Conservation (phyloP, 2,329 filamentous ascomycete genomes). For the Fusarium virguliforme region DNA sequence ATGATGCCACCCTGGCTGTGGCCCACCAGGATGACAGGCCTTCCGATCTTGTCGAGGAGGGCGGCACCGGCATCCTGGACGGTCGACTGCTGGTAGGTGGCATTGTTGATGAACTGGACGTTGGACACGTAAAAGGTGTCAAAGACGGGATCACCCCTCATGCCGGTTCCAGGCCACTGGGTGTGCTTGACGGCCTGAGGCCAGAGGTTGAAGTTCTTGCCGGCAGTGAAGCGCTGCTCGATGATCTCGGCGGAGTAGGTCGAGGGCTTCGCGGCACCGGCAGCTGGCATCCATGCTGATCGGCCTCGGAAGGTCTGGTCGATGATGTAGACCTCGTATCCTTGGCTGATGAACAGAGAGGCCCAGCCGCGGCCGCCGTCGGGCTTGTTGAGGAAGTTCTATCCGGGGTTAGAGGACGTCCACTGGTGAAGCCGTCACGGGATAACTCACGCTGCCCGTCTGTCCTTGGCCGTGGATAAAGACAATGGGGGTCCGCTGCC, state of each 20-base stretch:
- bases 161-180: constrained; percentile 45
- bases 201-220: constrained; percentile 43
- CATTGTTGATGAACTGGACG: constrained; percentile 45
- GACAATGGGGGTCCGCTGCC: constrained; percentile 40
- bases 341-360: constrained; percentile 41
- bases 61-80: constrained; percentile 55
- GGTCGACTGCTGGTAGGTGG: constrained; percentile 37
- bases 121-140: constrained; percentile 47
- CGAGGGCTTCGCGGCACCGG: constrained; percentile 29
- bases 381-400: constrained; percentile 50
- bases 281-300: constrained; percentile 40
- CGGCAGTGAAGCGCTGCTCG: constrained; percentile 42
- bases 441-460: constrained; percentile 40
- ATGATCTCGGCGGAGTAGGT: constrained; percentile 45
- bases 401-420: not conserved
- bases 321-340: constrained; percentile 47
- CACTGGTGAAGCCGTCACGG: not conserved
- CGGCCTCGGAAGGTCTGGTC: constrained; percentile 48
- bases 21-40: constrained; percentile 59
- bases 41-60: constrained; percentile 62
- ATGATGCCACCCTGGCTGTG: constrained; percentile 65
- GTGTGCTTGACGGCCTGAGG: constrained; percentile 45
- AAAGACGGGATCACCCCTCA: constrained; percentile 40
- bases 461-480: constrained; percentile 48
- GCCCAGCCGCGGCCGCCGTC: constrained; percentile 48